phyloP scores from a whole-genome alignment of 2,329 filamentous ascomycete genomes.

The Cryphonectria naterciae region DNA sequence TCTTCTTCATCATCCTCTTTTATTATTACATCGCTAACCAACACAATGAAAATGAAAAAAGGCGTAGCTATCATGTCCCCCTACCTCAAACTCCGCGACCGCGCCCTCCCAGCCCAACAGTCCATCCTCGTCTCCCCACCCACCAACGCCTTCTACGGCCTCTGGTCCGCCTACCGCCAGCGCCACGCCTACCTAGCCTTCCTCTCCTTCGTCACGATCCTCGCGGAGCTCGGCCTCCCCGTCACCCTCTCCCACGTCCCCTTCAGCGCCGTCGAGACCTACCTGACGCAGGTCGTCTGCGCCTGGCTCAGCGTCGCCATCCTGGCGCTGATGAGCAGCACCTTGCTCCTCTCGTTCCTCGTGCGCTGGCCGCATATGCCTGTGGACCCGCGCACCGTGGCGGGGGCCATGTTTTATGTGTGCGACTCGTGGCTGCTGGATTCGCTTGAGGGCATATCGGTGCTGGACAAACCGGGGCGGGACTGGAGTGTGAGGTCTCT shows the following conservation, averaged over 20 bases:
- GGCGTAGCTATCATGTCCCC: slow-evolving; percentile 43
- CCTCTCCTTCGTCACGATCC: slow-evolving; percentile 39
- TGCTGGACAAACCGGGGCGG: slow-evolving; percentile 36
- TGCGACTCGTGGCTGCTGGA: slow-evolving; percentile 41
- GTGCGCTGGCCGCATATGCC: slow-evolving; percentile 43
- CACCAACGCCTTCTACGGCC: slow-evolving; percentile 39
- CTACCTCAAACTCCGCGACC: slow-evolving; percentile 40
- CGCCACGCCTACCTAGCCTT: slow-evolving; percentile 40
- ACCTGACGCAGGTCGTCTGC: slow-evolving; percentile 38
- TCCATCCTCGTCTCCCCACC: slow-evolving; percentile 42
- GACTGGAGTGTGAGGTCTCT: slow-evolving; percentile 37
- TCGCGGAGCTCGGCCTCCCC: slow-evolving; percentile 42
- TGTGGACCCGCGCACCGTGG: slow-evolving; percentile 41
- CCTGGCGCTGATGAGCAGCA: slow-evolving; percentile 42
- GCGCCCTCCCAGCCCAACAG: slow-evolving; percentile 35
- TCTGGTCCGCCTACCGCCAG: slow-evolving; percentile 40
- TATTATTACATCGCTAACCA: background rate
- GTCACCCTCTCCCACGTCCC: slow-evolving; percentile 45
- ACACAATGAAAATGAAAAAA: slow-evolving; percentile 30
- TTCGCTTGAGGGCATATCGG: slow-evolving; percentile 37
- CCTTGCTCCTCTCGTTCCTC: slow-evolving; percentile 40
- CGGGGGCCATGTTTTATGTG: slow-evolving; percentile 42
- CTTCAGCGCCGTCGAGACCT: slow-evolving; percentile 42
- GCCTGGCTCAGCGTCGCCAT: slow-evolving; percentile 40
- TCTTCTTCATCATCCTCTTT: background rate